These are phyloP conservation scores for Tetracladium marchalianum DNA, from an alignment of 495 filamentous ascomycete genomes.

Conservation along the genomic window DNA sequence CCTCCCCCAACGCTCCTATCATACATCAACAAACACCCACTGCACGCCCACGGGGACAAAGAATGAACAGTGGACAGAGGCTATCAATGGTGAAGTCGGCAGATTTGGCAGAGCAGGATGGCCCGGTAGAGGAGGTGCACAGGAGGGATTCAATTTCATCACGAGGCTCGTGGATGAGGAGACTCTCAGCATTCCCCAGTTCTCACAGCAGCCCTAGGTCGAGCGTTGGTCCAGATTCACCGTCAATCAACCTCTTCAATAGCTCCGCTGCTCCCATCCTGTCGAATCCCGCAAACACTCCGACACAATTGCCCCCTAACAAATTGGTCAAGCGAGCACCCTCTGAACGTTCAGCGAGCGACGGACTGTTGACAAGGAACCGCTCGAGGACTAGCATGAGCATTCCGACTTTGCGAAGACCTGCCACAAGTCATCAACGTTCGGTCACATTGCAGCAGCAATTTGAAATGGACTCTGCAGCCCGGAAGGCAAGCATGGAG, in stretches of 20 bases:
- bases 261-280: conserved; percentile 58
- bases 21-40: background rate
- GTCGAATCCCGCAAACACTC: conserved; percentile 26
- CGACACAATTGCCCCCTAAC: conserved; percentile 44
- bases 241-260: conserved; percentile 60
- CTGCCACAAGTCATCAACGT: conserved; percentile 81
- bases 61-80: conserved; percentile 25
- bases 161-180: conserved; percentile 64
- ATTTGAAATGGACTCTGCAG: conserved; percentile 20
- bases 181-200: conserved; percentile 60
- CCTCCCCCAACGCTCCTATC: conserved; percentile 19
- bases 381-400: conserved; percentile 36
- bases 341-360: conserved; percentile 43
- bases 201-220: conserved; percentile 59
- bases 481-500: conserved; percentile 1
- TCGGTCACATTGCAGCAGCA: conserved; percentile 56
- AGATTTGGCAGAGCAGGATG: conserved; percentile 17
- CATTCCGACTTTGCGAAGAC: conserved; percentile 54
- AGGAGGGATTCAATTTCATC: conserved; percentile 41
- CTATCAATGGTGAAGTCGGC: conserved; percentile 35
- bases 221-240: conserved; percentile 57
- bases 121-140: conserved; percentile 21
- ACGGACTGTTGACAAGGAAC: conserved; percentile 22
- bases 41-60: conserved; percentile 17
- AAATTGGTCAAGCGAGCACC: conserved; percentile 81